Base-by-base conservation (phyloP, 2,329 filamentous ascomycete species). In the Chalara sp. region DNA sequence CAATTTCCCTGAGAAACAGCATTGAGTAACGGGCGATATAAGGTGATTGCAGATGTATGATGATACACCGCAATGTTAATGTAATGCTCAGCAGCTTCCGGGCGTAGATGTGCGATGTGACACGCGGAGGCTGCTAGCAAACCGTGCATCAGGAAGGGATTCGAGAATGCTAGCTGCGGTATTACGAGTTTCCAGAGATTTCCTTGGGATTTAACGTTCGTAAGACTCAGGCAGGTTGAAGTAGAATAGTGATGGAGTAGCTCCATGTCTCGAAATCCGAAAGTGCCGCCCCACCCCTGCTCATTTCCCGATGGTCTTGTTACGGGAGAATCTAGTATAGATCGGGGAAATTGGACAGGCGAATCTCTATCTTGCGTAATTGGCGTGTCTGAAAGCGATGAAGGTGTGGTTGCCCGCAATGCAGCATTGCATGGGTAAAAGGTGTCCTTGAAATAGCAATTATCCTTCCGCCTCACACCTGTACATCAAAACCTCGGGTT, bases 231-330 rank as follows among this genome's bases (percentile, higher is more conserved):
- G 41, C 49, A 33, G 10, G 58, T 60, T 28, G 46, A 44, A 13
- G 51, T 54, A 13, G 46, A 53, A 43, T 55, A 61, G 44, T 55
- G 49, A 35, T 61, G 55, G 6, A 61, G 42, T 10, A 61, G 44
- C 40, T 59, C 57, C 4, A 61, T 46, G 39, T 59, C 56, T 33
- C 35, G 35, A 39, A 11, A 10, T 11, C 35, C 35, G 13, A 39
- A 39, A 13, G 10, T 39, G 13, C 13, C 35, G 35, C 10, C 13
- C 13, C 35, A 11, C 13, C 10, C 35, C 13, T 2, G 35, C 35
- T 39, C 35, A 13, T 39, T 39, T 39, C 35, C 35, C 21, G 21
- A 21, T 11, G 35, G 35, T 10, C 35, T 3, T 10, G 35, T 10
- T 39, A 39, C 35, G 13, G 35, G 35, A 39, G 35, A 21, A 21